Percentiles rank a stretch among this genome's conserved stretches.
These are phyloP conservation scores for Pseudogymnoascus sp. DNA, from an alignment of 2,329 filamentous ascomycete species.

Conservation along the genomic window DNA sequence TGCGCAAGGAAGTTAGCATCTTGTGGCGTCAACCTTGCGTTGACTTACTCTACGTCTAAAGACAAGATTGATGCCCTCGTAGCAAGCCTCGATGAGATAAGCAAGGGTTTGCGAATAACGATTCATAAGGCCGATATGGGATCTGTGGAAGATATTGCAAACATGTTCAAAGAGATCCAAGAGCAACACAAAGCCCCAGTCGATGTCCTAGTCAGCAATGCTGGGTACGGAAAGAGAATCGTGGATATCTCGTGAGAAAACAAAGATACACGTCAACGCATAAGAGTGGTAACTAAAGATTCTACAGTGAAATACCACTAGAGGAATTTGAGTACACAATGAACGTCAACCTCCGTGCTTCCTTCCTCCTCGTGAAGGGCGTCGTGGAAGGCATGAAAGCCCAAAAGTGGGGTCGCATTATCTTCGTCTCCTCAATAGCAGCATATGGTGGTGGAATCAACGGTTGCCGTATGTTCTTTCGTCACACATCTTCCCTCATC, in stretches of 20 bases:
- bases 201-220: slow-evolving; percentile 57
- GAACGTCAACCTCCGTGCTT: slow-evolving; percentile 21
- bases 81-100: slow-evolving; percentile 30
- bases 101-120: slow-evolving; percentile 35
- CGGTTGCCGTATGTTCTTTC: slow-evolving; percentile 19
- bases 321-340: slow-evolving; percentile 23
- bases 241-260: slow-evolving; percentile 17
- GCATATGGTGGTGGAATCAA: slow-evolving; percentile 21
- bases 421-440: slow-evolving; percentile 21
- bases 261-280: neutral
- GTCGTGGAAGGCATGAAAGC: slow-evolving; percentile 29
- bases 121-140: slow-evolving; percentile 51
- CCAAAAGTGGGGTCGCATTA: slow-evolving; percentile 29
- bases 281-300: slow-evolving; percentile 1
- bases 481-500: neutral
- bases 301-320: slow-evolving; percentile 19
- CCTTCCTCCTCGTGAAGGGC: slow-evolving; percentile 22
- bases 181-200: slow-evolving; percentile 42
- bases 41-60: slow-evolving; percentile 49
- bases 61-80: slow-evolving; percentile 38
- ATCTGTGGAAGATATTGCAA: slow-evolving; percentile 41
- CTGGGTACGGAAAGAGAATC: slow-evolving; percentile 56
- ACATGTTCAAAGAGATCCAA: slow-evolving; percentile 46
- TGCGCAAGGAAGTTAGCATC: slow-evolving; percentile 46
- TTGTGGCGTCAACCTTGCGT: slow-evolving; percentile 44